Evolutionary conservation across 805 yeast genomes (phyloP).

Genomic region (Allodekkera sacchari): DNA sequence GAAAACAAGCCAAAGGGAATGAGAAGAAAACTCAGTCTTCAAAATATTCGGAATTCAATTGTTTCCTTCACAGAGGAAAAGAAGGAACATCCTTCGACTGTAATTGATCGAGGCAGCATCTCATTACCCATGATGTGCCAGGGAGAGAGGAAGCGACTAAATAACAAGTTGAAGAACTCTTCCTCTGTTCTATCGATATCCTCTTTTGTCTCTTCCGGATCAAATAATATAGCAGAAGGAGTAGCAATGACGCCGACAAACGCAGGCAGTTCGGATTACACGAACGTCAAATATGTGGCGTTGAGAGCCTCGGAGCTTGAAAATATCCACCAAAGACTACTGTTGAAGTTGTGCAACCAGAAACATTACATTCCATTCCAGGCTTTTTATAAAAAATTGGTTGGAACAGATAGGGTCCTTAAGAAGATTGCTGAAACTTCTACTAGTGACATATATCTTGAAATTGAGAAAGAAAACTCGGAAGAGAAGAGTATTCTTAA

Average conservation of each 20-base stretch:
- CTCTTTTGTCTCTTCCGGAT: conserved; percentile 13
- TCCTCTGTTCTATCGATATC: conserved; percentile 38
- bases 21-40: too few species aligned
- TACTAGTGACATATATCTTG: conserved; percentile 35
- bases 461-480: conserved; percentile 16
- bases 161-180: conserved; percentile 43
- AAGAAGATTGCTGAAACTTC: conserved; percentile 39
- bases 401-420: conserved; percentile 15
- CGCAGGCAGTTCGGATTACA: neutral
- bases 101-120: too few species aligned
- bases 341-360: conserved; percentile 29
- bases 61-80: too few species aligned
- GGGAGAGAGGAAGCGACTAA: conserved; percentile 45
- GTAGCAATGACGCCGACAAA: neutral
- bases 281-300: conserved; percentile 11
- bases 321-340: conserved; percentile 21
- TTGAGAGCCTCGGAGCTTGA: conserved; percentile 29
- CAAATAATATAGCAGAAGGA: conserved; percentile 4
- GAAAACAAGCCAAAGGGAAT: neutral
- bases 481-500: conserved; percentile 33
- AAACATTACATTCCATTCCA: conserved; percentile 24
- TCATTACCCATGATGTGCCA: conserved; percentile 54
- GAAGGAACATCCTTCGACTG: too few species aligned
- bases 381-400: conserved; percentile 19
- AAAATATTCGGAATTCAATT: too few species aligned